Percentiles rank a stretch among this genome's conserved stretches.
phyloP scores from a whole-genome alignment of 2,329 filamentous ascomycete species.

The Ascochyta koolunga region DNA sequence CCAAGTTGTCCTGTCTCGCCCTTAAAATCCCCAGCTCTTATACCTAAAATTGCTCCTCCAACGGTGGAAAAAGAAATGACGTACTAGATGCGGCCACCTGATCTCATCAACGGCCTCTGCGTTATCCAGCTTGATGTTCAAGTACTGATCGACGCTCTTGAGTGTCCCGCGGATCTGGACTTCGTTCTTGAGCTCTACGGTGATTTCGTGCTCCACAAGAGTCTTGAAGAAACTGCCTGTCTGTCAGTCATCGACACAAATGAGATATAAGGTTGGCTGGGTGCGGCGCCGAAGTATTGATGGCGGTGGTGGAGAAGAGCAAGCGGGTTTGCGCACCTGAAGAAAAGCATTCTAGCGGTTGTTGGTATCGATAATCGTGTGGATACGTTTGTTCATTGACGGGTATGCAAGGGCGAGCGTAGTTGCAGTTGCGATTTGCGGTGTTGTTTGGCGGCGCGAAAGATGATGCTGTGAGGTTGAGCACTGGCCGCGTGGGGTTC shows the following conservation, averaged over 20 bases:
- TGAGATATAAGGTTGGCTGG: not conserved
- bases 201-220: conserved; percentile 95
- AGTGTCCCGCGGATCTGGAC: conserved; percentile 94
- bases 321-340: conserved; percentile 51
- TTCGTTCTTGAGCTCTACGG: conserved; percentile 99
- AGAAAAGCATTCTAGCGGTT: conserved; percentile 56
- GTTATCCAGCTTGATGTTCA: conserved; percentile 98
- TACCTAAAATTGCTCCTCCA: not conserved
- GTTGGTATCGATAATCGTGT: not conserved
- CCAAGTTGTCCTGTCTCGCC: no score
- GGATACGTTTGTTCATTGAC: not conserved
- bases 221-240: conserved; percentile 87
- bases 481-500: conserved; percentile 26
- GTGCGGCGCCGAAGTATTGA: not conserved
- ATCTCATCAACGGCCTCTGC: conserved; percentile 91
- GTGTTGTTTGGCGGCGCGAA: conserved; percentile 8
- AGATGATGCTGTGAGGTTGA: conserved; percentile 14
- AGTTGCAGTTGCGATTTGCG: conserved; percentile 1
- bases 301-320: not conserved
- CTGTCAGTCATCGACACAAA: conserved; percentile 1
- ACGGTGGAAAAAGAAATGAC: conserved; percentile 1
- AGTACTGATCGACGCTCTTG: conserved; percentile 97
- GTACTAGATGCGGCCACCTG: conserved; percentile 89
- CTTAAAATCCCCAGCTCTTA: not conserved
- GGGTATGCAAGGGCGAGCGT: not conserved